phyloP scores from a whole-genome alignment of 2,329 filamentous ascomycete species.

The Alternaria gaisen region DNA sequence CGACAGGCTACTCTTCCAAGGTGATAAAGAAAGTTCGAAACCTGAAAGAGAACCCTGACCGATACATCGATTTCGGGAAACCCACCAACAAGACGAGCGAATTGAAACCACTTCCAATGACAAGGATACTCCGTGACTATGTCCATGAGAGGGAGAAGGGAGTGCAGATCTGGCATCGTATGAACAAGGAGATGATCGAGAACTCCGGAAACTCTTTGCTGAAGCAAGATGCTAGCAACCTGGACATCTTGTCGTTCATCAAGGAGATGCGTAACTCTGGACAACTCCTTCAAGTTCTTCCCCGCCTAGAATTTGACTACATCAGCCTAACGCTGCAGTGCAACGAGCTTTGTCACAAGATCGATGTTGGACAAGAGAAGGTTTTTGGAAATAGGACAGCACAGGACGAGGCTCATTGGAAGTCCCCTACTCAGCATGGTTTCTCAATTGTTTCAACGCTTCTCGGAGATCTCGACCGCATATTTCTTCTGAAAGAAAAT shows the following conservation, averaged over 20 bases:
- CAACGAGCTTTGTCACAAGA: slow-evolving; percentile 4
- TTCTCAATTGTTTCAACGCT: slow-evolving; percentile 1
- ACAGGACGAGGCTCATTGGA: background rate
- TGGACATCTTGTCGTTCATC: background rate
- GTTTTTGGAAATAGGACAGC: background rate
- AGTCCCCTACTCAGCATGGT: background rate
- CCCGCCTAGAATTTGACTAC: background rate
- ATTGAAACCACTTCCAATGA: background rate
- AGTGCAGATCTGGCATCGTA: background rate
- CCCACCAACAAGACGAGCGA: slow-evolving; percentile 1
- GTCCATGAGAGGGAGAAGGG: background rate
- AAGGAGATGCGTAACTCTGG: background rate
- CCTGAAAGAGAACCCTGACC: background rate
- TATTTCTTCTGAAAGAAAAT: background rate
- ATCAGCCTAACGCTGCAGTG: background rate
- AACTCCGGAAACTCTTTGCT: background rate
- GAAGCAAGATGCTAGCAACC: background rate
- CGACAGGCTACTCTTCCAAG: background rate
- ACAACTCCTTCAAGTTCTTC: background rate
- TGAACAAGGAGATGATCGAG: slow-evolving; percentile 1
- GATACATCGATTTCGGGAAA: background rate
- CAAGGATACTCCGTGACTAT: slow-evolving; percentile 1
- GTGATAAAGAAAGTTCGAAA: background rate
- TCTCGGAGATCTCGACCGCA: background rate
- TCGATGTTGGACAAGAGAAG: background rate